phyloP scores from a whole-genome alignment of 176 grass and related monocot species.

The Aechmea fasciata region DNA sequence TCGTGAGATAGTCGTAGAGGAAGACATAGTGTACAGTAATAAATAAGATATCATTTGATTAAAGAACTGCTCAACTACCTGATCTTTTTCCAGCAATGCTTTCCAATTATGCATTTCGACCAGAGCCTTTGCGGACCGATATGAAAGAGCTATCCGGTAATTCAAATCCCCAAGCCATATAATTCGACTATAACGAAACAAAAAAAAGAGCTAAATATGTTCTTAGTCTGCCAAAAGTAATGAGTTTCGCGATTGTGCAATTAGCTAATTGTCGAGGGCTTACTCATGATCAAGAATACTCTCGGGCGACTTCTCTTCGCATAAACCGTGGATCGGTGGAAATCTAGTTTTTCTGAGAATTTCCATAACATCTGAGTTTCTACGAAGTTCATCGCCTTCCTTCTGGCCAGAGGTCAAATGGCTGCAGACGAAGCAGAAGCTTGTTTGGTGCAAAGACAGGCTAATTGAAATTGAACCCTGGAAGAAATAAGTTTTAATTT shows the following conservation, averaged over 20 bases:
- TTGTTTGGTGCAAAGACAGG: constrained; percentile 99
- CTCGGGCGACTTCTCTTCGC: constrained; percentile 67
- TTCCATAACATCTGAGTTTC: constrained; percentile 88
- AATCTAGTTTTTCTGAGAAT: constrained; percentile 95
- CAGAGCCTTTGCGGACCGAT: constrained; percentile 88
- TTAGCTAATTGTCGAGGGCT: constrained; percentile 14
- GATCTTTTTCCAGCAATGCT: constrained; percentile 96
- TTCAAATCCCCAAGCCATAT: constrained; percentile 99
- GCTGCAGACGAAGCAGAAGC: constrained; percentile 99
- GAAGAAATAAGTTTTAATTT: constrained; percentile 5
- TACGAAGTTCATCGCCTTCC: constrained; percentile 78
- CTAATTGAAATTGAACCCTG: constrained; percentile 99
- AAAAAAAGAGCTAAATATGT: constrained; percentile 15
- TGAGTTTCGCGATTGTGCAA: background rate
- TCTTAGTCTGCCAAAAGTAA: constrained; percentile 12
- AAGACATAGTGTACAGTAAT: background rate
- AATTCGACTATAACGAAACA: constrained; percentile 50
- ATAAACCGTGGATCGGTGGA: constrained; percentile 62
- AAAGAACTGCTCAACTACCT: constrained; percentile 36
- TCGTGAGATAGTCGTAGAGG: too few species aligned
- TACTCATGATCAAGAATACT: constrained; percentile 96
- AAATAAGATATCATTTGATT: background rate
- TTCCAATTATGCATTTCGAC: constrained; percentile 99
- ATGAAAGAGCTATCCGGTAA: constrained; percentile 94
- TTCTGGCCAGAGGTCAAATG: constrained; percentile 98